Evolutionary conservation across 164 flowering plant genomes (phyloP), one percentile per base, ranked within the genome.

Genomic region (Paratinospora sagittata): DNA sequence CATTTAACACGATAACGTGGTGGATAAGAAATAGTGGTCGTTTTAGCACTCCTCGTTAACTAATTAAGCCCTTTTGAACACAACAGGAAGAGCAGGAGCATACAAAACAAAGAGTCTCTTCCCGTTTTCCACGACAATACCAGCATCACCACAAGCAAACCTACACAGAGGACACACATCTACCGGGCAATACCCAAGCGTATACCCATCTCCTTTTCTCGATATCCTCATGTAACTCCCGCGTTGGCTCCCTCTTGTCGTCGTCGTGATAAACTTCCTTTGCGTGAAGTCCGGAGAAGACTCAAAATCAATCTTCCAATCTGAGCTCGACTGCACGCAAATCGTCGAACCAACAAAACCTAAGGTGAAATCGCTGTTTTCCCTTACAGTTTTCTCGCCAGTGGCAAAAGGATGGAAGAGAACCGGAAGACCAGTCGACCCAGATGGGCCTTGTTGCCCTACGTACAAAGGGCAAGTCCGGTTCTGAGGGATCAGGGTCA

Each of bases 151-250:
- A 16, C 66, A 63, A n/a, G 19, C 30, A 30, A 12, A 30, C 37
- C 66, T 63, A 63, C 66, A 27, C 14, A 33, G 16, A 27, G 66
- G 66, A 17, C 66, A 63, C 37, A 33, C 36, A 63, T 52, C 58
- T 5, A n/a, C 16, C 7, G 66, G 66, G 39, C 66, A 63, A 8
- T 26, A 63, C 14, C 17, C 36, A 8, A 63, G n/a, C 66, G 27
- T 63, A 36, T 63, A 63, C 3, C n/a, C 66, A 13, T 30, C 19
- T 27, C n/a, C 66, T 11, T 63, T 17, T 63, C 66, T 63, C 6
- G 17, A 17, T 4, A 63, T 63, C 30, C 37, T 30, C 34, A 30
- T 30, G 34, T 2, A 63, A 33, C 1, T 1, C 12, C 19, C 14
- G 37, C 1, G 8, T 14, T 6, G 19, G 3, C 36, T 11, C 19